Percentiles rank a stretch among this genome's conserved stretches.
These are phyloP conservation scores for Stereum hirsutum DNA, from an alignment of 1,284 basidiomycete species.

Conservation along the genomic window DNA sequence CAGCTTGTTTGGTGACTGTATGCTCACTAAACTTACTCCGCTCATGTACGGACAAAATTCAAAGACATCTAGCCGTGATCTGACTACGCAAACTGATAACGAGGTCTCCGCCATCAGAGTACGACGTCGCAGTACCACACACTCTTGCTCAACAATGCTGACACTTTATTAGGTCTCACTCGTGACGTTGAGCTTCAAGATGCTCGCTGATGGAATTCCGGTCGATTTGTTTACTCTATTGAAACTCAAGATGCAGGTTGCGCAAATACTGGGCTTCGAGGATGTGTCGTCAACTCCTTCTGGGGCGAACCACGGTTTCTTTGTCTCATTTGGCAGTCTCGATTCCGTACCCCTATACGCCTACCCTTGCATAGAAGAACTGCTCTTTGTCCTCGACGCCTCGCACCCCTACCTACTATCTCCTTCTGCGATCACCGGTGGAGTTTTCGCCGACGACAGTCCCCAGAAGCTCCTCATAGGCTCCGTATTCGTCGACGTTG, in stretches of 20 bases:
- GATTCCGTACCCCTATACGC: constrained; percentile 30
- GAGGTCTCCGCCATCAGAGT: constrained; percentile 41
- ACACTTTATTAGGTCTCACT: constrained; percentile 36
- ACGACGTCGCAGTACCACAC: too few species aligned
- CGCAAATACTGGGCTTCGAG: constrained; percentile 43
- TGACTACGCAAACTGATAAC: constrained; percentile 27
- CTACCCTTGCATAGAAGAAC: constrained; percentile 46
- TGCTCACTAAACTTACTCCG: constrained; percentile 13
- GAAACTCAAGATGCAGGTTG: constrained; percentile 54
- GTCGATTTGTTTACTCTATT: constrained; percentile 43
- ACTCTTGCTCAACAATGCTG: too few species aligned
- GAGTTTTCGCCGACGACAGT: constrained; percentile 32
- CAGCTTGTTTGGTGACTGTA: too few species aligned
- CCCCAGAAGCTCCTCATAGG: constrained; percentile 42
- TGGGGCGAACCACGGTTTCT: constrained; percentile 36
- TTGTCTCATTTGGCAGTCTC: constrained; percentile 42
- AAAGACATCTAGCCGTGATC: constrained; percentile 8
- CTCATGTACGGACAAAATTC: constrained; percentile 38
- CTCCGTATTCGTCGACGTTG: constrained; percentile 50
- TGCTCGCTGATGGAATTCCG: constrained; percentile 52
- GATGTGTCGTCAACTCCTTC: constrained; percentile 37
- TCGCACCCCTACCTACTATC: constrained; percentile 36
- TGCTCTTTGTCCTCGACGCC: constrained; percentile 51
- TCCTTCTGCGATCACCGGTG: constrained; percentile 39
- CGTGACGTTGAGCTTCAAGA: constrained; percentile 48